Evolutionary conservation across 495 filamentous ascomycete genomes (phyloP).

Genomic region (Rostrohypoxylon terebratum): DNA sequence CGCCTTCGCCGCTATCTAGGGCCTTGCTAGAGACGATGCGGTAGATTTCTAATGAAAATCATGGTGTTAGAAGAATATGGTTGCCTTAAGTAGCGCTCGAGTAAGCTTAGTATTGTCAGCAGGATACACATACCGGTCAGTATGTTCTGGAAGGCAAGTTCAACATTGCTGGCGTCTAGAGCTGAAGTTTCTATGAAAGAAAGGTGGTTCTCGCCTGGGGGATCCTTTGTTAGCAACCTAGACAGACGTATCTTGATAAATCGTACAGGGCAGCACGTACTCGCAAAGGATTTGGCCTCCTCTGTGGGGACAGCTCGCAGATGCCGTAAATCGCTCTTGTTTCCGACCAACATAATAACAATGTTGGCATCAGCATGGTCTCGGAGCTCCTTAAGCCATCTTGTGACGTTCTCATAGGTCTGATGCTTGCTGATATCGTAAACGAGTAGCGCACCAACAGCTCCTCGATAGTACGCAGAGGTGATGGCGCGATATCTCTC

Average conservation of each 20-base stretch:
- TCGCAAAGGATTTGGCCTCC: constrained; percentile 97
- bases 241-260: constrained; percentile 16
- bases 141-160: constrained; percentile 99
- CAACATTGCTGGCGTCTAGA: constrained; percentile 98
- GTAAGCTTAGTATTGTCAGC: constrained; percentile 16
- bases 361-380: constrained; percentile 99
- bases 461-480: constrained; percentile 97
- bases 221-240: constrained; percentile 45
- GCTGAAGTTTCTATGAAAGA: constrained; percentile 99
- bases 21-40: constrained; percentile 98
- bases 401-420: constrained; percentile 98
- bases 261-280: constrained; percentile 64
- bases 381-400: constrained; percentile 98
- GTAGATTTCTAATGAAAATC: constrained; percentile 84
- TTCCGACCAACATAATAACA: constrained; percentile 99
- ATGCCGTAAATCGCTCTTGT: constrained; percentile 99
- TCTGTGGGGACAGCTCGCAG: constrained; percentile 97
- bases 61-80: constrained; percentile 24
- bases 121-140: constrained; percentile 79
- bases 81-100: constrained; percentile 26
- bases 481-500: constrained; percentile 99
- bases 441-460: constrained; percentile 95
- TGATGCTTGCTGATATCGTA: constrained; percentile 99
- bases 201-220: constrained; percentile 88
- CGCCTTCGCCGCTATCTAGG: constrained; percentile 83